Evolutionary conservation across 768 basidiomycete genomes (phyloP), one percentile per base, ranked within the genome.

Genomic region (Hydnomerulius pinastri): DNA sequence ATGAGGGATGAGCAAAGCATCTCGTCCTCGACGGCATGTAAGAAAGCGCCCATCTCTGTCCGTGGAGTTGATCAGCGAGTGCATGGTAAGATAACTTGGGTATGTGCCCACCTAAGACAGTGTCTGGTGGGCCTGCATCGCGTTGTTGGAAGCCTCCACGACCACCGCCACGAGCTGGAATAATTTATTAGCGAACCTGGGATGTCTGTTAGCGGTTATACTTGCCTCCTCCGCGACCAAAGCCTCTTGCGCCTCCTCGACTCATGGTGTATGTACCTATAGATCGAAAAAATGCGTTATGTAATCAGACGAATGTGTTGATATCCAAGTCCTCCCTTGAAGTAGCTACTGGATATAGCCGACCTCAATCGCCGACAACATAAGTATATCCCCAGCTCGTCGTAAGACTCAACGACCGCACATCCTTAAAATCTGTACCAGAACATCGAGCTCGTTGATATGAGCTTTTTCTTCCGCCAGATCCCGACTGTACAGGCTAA

Each of bases 21-120:
- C 68, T 99, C 95, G 52, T 92, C 92, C 73, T 99, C 96, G 33
- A 98, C 96, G 12, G 95, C 89, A 67, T 98, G 97, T 27, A 93
- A 66, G 67, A 98, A 97, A 1, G 86, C 74, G 49, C 95, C 94
- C 75, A 96, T 86, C 75, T 97, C 95, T 97, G 60, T 23, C n/a
- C 21, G 51, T 41, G 41, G 32, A 25, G 32, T 33, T 40, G 21
- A 51, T 64, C 41, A 47, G 57, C 40, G 25, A 44, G n/a, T n/a
- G n/a, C n/a, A 45, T 5, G 35, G 10, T 33, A 25, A 50, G n/a
- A 40, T 42, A 45, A 17, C 32, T n/a, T 9, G 7, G 12, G 29
- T 35, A n/a, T 27, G 25, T 46, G 66, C 76, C 43, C 57, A 86
- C 90, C 90, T 35, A 91, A 67, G 17, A 92, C 88, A 43, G 78